phyloP scores from a whole-genome alignment of 176 grass and related monocot genomes.

The Eleusine coracana region DNA sequence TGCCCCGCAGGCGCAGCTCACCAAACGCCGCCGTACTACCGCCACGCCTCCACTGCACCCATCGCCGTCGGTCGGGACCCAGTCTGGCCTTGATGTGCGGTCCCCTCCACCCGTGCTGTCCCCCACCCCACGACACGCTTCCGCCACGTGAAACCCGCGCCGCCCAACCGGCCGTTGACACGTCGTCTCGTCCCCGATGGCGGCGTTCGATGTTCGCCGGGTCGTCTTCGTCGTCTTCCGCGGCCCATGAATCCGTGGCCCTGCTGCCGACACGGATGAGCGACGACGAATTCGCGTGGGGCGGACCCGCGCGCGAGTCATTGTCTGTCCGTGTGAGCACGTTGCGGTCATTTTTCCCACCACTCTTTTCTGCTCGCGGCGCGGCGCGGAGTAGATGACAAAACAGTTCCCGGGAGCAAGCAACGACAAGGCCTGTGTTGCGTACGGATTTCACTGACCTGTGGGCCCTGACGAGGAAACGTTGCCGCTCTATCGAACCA shows the following conservation, averaged over 20 bases:
- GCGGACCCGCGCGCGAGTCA: not conserved
- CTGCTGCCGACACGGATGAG: not conserved
- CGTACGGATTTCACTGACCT: not conserved
- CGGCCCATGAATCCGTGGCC: not conserved
- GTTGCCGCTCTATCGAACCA: not conserved
- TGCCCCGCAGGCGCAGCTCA: not conserved
- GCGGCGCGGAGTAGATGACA: constrained; percentile 14
- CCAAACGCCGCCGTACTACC: not conserved
- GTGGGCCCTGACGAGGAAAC: not conserved
- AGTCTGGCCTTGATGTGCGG: not conserved
- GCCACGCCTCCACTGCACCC: too few relatives aligned
- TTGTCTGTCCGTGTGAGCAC: not conserved
- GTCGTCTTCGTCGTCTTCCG: not conserved
- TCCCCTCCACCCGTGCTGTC: constrained; percentile 38
- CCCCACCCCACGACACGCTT: constrained; percentile 51
- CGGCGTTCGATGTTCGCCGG: not conserved
- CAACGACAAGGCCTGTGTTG: constrained; percentile 1
- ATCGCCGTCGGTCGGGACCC: not conserved
- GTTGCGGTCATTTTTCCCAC: not conserved
- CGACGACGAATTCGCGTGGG: not conserved
- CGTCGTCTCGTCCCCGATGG: not conserved
- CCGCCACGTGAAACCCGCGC: constrained; percentile 41
- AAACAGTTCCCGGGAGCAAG: not conserved
- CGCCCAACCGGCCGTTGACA: constrained; percentile 21
- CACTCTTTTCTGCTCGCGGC: constrained; percentile 31